Percentiles rank a stretch among this genome's conserved stretches.
Evolutionary conservation across 164 flowering plant species (phyloP).

Genomic region (Umbellularia californica): DNA sequence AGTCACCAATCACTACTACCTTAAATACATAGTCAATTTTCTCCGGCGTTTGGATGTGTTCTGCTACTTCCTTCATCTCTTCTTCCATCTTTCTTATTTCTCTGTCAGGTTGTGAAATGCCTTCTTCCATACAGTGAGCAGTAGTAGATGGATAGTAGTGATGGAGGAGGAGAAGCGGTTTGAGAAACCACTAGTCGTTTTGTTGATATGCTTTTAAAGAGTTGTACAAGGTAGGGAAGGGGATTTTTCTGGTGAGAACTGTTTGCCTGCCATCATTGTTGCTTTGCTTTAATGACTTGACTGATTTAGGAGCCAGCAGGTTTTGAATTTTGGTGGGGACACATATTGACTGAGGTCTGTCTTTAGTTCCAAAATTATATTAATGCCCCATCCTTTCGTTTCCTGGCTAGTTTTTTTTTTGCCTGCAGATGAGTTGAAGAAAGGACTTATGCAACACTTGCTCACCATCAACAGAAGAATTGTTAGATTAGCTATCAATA

Average conservation of each 20-base stretch:
- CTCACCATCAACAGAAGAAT: no score
- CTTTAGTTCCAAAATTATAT: no score
- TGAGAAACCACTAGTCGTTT: no score
- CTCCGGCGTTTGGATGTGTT: background rate
- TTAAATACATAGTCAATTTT: conserved; percentile 66
- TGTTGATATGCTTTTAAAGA: background rate
- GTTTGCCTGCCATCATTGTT: background rate
- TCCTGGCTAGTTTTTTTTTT: no score
- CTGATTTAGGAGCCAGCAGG: no score
- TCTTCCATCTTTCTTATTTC: background rate
- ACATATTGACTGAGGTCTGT: no score
- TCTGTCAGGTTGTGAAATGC: background rate
- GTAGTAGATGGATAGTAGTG: background rate
- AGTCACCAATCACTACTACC: conserved; percentile 76
- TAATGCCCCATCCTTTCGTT: no score
- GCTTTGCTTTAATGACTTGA: no score
- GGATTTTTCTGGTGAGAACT: background rate
- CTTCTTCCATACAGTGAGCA: background rate
- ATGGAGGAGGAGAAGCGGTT: background rate
- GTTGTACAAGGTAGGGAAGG: background rate
- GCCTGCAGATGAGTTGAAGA: no score
- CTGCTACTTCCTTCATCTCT: background rate
- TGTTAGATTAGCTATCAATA: no score
- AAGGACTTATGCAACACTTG: no score
- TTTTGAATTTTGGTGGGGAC: no score